Percentiles rank a stretch among this genome's conserved stretches.
phyloP scores from a whole-genome alignment of 176 grass and related monocot species.

The Carex kokanica region DNA sequence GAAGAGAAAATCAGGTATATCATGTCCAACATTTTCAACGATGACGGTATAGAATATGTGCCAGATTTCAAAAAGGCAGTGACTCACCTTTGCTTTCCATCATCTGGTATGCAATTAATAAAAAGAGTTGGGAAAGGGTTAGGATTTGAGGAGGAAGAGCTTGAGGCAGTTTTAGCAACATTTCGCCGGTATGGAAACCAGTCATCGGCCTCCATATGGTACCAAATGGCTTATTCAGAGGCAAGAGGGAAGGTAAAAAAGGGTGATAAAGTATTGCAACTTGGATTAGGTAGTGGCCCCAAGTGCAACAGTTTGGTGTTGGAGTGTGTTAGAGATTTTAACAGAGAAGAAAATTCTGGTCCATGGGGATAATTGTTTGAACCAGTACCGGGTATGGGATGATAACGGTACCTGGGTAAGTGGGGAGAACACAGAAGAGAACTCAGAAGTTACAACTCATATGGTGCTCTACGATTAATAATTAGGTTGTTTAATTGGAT shows the following conservation, averaged over 20 bases:
- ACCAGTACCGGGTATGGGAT: constrained; percentile 19
- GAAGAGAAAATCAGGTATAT: constrained; percentile 44
- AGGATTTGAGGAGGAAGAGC: constrained; percentile 40
- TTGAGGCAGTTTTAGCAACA: constrained; percentile 63
- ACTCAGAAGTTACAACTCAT: too few species aligned
- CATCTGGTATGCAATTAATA: constrained; percentile 59
- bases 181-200: constrained; percentile 86
- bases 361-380: constrained; percentile 42
- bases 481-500: too few species aligned
- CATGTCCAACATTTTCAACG: neutral
- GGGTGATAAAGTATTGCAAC: constrained; percentile 59
- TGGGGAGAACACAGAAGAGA: neutral
- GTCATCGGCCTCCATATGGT: constrained; percentile 81
- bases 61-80: constrained; percentile 46
- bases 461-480: too few species aligned
- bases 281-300: constrained; percentile 51
- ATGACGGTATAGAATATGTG: neutral
- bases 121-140: constrained; percentile 49
- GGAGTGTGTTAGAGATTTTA: constrained; percentile 32
- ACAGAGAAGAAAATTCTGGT: constrained; percentile 5
- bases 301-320: constrained; percentile 61
- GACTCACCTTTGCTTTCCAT: constrained; percentile 60
- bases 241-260: constrained; percentile 37
- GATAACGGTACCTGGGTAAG: neutral
- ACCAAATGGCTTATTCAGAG: constrained; percentile 66